phyloP scores from a whole-genome alignment of 805 yeast genomes.

The Zygotorulaspora chibaensis region DNA sequence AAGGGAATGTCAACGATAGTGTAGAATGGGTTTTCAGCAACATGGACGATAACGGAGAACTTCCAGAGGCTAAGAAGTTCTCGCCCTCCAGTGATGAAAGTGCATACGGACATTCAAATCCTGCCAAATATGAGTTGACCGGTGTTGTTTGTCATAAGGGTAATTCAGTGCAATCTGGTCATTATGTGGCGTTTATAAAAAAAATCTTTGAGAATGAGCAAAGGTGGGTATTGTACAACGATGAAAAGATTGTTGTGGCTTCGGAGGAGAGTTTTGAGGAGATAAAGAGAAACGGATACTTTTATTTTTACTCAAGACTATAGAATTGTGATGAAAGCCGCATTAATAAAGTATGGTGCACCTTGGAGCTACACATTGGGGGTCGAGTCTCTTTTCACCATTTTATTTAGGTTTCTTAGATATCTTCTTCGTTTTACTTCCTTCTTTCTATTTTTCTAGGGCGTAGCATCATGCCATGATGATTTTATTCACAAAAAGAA shows the following conservation, averaged over 20 bases:
- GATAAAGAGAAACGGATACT: conserved; percentile 46
- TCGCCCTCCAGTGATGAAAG: conserved; percentile 4
- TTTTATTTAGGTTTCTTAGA: background rate
- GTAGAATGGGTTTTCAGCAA: conserved; percentile 88
- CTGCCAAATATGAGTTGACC: conserved; percentile 37
- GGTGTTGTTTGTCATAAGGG: conserved; percentile 88
- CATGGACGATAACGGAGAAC: conserved; percentile 70
- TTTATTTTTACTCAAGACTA: conserved; percentile 35
- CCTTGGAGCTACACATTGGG: no score
- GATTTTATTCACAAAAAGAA: no score
- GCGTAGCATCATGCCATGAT: no score
- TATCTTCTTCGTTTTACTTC: background rate
- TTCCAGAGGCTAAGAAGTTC: conserved; percentile 31
- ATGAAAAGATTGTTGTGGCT: conserved; percentile 74
- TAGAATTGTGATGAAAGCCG: background rate
- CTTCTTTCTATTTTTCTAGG: conserved; percentile 3
- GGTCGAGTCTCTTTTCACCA: background rate
- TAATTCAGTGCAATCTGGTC: conserved; percentile 84
- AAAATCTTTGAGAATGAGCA: conserved; percentile 37
- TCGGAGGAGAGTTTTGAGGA: conserved; percentile 43
- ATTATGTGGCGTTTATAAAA: conserved; percentile 74
- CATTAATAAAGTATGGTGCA: background rate
- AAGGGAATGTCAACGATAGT: conserved; percentile 65
- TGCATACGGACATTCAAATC: conserved; percentile 14
- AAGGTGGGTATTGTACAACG: conserved; percentile 79